phyloP scores from a whole-genome alignment of 176 grass and related monocot genomes.

The Alopecurus myosuroides region DNA sequence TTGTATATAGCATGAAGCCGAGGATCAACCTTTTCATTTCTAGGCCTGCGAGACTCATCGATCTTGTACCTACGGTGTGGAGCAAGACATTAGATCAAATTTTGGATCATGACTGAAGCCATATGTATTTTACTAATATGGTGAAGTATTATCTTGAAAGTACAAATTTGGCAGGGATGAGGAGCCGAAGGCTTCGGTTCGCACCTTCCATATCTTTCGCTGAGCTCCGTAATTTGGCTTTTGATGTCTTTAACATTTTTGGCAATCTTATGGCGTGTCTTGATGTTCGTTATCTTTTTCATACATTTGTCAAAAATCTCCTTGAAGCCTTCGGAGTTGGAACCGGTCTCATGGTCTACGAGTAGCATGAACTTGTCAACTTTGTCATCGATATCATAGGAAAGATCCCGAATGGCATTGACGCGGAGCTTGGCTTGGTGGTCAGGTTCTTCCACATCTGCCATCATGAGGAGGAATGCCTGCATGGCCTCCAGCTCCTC shows the following conservation, averaged over 20 bases:
- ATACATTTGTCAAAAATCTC: background rate
- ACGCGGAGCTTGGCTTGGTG: background rate
- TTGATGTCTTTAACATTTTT: background rate
- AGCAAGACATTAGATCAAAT: background rate
- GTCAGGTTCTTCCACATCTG: no score
- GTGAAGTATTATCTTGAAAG: background rate
- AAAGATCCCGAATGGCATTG: background rate
- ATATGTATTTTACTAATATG: background rate
- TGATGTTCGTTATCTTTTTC: background rate
- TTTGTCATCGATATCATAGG: background rate
- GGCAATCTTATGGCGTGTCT: background rate
- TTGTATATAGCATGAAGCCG: no score
- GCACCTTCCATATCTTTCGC: background rate
- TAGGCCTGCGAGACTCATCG: background rate
- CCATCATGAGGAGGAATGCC: no score
- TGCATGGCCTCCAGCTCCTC: no score
- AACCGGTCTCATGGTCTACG: background rate
- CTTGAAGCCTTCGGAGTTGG: background rate
- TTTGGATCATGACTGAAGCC: no score
- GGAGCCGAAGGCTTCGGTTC: no score
- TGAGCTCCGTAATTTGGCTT: background rate
- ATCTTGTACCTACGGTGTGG: background rate
- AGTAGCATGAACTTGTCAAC: background rate
- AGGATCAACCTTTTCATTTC: background rate
- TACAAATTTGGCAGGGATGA: background rate